Base-by-base conservation (phyloP, 768 basidiomycete genomes). In the Tephrocybe sp. region DNA sequence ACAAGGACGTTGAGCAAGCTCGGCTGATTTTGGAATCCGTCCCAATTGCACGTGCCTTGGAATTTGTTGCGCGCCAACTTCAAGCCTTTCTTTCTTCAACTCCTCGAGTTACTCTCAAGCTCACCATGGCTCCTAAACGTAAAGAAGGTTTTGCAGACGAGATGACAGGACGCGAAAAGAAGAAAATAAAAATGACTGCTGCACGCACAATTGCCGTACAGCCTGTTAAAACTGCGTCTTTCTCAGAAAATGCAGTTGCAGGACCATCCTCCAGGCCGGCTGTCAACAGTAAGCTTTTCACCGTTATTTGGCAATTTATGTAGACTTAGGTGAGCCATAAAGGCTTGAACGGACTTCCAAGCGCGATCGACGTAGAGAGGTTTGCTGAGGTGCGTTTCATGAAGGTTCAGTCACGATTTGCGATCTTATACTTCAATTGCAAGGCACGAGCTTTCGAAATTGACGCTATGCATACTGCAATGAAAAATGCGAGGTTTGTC, bases 361-460 rank as follows among this genome's bases (percentile, higher is more conserved):
- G 78, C 24, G 76, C 85, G 1, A 77, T 98, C 48, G 89, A 95
- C 60, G 87, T 96, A 20, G 94, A 96, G 63, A 86, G 80, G 63
- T 96, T 98, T 65, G 80, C 86, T 15, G 86, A 94, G 75, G 93
- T 90, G 42, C 20, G 72, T 48, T 12, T 36, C 11, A 24, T 25
- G 10, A 36, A 48, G 21, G 4, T 17, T 30, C 32, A 20, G 26
- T 30, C n/a, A 21, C 21, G 20, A 41, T 24, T 15, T 8, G 34
- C 18, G 4, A 51, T 57, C 55, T 49, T 45, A 20, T 55, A 24
- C 37, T 50, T 26, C 21, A 14, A 24, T 33, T 8, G n/a, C 51
- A 97, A n/a, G 92, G 83, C 91, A 14, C 80, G 94, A 52, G 79
- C 85, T 6, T 92, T 92, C 62, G 96, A 99, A 70, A 93, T 98